Percentiles rank a stretch among this genome's conserved stretches.
Evolutionary conservation across 495 filamentous ascomycete genomes (phyloP).

Genomic region (Pseudotulostoma volvatum): DNA sequence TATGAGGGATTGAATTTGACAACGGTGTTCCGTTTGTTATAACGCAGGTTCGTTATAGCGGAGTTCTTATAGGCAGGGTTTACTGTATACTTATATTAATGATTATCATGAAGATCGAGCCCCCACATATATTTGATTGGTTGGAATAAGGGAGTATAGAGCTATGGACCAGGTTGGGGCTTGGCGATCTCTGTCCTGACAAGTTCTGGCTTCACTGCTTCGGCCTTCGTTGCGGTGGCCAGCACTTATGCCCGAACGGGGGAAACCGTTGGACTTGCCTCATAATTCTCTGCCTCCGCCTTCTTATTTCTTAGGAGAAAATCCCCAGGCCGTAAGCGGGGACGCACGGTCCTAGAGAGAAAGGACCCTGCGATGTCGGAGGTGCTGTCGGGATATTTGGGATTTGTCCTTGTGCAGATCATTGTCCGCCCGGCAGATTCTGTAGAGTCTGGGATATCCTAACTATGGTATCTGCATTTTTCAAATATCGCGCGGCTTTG

Average conservation of each 20-base stretch:
- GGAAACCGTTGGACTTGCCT: constrained; percentile 18
- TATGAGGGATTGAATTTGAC: no score
- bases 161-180: no score
- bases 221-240: constrained; percentile 15
- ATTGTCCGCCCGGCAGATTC: constrained; percentile 13
- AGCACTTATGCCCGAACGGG: constrained; percentile 16
- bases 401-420: constrained; percentile 27
- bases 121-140: no score
- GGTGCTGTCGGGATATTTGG: constrained; percentile 47
- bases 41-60: no score
- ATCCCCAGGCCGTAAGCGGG: constrained; percentile 36
- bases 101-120: no score
- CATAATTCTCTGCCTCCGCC: constrained; percentile 32
- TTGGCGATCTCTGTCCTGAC: no score
- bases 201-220: constrained; percentile 18
- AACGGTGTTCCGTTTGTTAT: no score
- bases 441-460: constrained; percentile 17
- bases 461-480: constrained; percentile 29
- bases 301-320: constrained; percentile 45
- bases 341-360: constrained; percentile 51
- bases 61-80: no score
- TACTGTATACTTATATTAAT: no score
- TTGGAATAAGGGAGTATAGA: no score
- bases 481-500: constrained; percentile 28
- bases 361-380: constrained; percentile 42